Base-by-base conservation (phyloP, 148 eudicot genomes). In the Heliosperma pusillum region DNA sequence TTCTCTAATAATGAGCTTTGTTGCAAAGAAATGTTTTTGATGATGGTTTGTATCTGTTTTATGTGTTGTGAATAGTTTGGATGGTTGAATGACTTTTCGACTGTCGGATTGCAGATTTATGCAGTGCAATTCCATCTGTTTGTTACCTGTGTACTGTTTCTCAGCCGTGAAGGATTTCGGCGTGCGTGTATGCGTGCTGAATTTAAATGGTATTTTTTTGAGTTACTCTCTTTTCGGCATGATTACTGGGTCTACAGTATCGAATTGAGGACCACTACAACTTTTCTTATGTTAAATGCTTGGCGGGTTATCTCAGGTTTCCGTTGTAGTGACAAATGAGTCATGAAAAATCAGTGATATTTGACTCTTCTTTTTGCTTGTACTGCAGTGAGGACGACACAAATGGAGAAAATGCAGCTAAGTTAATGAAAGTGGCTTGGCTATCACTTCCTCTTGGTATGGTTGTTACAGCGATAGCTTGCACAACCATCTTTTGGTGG, bases 71-170 rank as follows among this genome's bases (percentile, higher is more conserved):
- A 69, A 22, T 42, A 17, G 16, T 47, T 50, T 47, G 20, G 40
- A 24, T 71, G 65, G 65, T 56, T 57, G 27, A 57, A n/a, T 72
- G 52, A 20, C 45, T 10, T 10, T 56, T 19, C 5, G 53, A 10
- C 47, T 81, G 70, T 50, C 56, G 76, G 42, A 9, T 72, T 88
- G 84, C 91, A 92, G 99, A 80, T 96, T 58, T 92, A 92, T 84
- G 99, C 96, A 47, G 97, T 96, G 63, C 99, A 96, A 76, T 96
- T 89, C 84, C 97, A 96, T 78, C 83, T 96, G 71, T 92, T 96
- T 45, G 87, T 91, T 56, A 92, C 97, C 52, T 92, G 97, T 75
- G 80, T 91, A 69, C 79, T 96, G 82, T 96, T 92, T 82, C 91
- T 92, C 62, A 96, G 99, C 58, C 92, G 99, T 24, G 99, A 96